phyloP scores from a whole-genome alignment of 2,329 filamentous ascomycete genomes.

The Cyclaneusma minus region DNA sequence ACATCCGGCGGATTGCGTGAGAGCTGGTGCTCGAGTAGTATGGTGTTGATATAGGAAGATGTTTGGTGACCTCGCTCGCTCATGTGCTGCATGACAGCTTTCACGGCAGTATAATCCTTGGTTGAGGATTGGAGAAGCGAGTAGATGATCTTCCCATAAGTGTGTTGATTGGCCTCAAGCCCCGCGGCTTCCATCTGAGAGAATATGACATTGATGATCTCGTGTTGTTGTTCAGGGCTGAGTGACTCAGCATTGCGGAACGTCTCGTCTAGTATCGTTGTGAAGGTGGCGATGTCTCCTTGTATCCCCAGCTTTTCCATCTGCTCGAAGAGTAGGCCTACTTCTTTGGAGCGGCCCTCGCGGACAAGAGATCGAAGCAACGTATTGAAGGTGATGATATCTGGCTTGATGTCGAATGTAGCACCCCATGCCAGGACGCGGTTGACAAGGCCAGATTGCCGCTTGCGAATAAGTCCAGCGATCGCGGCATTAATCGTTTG shows the following conservation, averaged over 20 bases:
- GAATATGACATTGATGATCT: constrained; percentile 37
- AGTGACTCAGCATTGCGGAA: constrained; percentile 25
- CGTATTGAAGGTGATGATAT: constrained; percentile 45
- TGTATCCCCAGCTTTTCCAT: constrained; percentile 42
- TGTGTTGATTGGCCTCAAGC: constrained; percentile 41
- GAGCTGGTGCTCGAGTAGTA: constrained; percentile 55
- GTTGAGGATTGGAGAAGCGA: constrained; percentile 31
- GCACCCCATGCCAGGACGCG: constrained; percentile 33
- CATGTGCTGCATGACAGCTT: constrained; percentile 49
- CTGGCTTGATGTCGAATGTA: constrained; percentile 26
- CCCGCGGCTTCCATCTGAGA: constrained; percentile 38
- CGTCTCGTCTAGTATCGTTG: constrained; percentile 50
- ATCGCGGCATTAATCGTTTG: constrained; percentile 57
- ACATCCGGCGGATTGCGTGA: constrained; percentile 39
- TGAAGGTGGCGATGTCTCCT: constrained; percentile 57
- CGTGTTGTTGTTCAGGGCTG: constrained; percentile 30
- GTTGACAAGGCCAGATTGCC: constrained; percentile 31
- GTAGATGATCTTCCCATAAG: constrained; percentile 58
- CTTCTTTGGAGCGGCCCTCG: constrained; percentile 28
- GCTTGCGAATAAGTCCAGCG: constrained; percentile 38
- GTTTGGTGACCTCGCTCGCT: constrained; percentile 31
- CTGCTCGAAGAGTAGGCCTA: constrained; percentile 33
- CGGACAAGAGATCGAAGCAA: constrained; percentile 47
- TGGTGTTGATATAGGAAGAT: constrained; percentile 57
- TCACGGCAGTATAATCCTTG: constrained; percentile 33